Conservation (phyloP, 2,329 filamentous ascomycete species). For the Neopestalotiopsis sp. region DNA sequence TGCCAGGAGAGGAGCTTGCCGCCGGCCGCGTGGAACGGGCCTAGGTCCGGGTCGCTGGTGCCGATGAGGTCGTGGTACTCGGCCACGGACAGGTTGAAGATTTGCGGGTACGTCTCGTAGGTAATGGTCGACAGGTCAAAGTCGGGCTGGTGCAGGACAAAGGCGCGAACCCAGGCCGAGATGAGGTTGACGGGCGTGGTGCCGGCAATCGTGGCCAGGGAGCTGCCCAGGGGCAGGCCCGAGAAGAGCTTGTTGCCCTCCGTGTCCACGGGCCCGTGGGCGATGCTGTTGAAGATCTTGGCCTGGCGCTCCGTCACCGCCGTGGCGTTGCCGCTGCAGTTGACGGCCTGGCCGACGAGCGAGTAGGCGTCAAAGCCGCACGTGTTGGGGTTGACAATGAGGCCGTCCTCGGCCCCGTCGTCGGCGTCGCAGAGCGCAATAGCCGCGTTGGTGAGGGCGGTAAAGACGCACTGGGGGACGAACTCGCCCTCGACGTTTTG, state of each 20-base stretch:
- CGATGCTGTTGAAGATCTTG: conserved; percentile 17
- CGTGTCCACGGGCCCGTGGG: conserved; percentile 18
- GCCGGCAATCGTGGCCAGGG: neutral
- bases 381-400: conserved; percentile 9
- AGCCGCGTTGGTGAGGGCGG: neutral
- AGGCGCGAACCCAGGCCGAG: conserved; percentile 9
- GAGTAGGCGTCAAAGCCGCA: conserved; percentile 19
- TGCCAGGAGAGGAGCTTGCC: conserved; percentile 17
- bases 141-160: conserved; percentile 7
- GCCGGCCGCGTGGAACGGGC: conserved; percentile 8
- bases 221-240: conserved; percentile 7
- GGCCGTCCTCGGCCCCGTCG: conserved; percentile 1
- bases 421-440: conserved; percentile 5
- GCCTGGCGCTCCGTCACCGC: conserved; percentile 18
- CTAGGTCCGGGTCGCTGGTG: conserved; percentile 3
- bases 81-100: conserved; percentile 9
- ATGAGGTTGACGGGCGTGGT: neutral
- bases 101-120: conserved; percentile 11
- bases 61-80: conserved; percentile 3
- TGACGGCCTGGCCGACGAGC: conserved; percentile 13
- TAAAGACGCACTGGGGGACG: conserved; percentile 12
- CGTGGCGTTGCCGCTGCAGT: conserved; percentile 14
- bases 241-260: conserved; percentile 17
- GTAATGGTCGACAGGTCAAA: conserved; percentile 14
- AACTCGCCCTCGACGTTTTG: conserved; percentile 18